Evolutionary conservation across 2,329 filamentous ascomycete genomes (phyloP).

Genomic region (Trichophyton schoenleinii): DNA sequence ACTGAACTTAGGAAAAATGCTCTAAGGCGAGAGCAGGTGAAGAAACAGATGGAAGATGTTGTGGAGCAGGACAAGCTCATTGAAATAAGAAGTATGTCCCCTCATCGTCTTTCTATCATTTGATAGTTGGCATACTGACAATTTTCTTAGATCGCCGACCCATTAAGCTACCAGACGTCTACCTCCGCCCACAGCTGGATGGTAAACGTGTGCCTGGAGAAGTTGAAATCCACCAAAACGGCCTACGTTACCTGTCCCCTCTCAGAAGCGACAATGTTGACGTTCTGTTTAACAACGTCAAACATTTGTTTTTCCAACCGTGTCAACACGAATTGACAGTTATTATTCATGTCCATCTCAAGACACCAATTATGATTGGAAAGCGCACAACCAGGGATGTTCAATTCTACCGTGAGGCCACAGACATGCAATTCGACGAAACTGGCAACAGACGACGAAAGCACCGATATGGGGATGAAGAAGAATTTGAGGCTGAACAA

Average conservation of each 20-base stretch:
- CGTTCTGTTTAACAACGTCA: conserved; percentile 94
- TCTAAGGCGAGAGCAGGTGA: conserved; percentile 87
- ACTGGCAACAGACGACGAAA: conserved; percentile 96
- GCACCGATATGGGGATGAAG: conserved; percentile 93
- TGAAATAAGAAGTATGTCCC: conserved; percentile 71
- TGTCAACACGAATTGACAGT: conserved; percentile 94
- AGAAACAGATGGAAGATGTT: conserved; percentile 99
- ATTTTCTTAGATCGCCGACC: conserved; percentile 63
- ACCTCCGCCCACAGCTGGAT: conserved; percentile 87
- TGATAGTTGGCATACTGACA: conserved; percentile 28
- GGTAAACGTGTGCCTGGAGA: conserved; percentile 93
- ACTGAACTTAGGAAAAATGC: conserved; percentile 91
- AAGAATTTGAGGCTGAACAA: conserved; percentile 97
- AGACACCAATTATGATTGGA: conserved; percentile 94
- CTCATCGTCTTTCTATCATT: not conserved
- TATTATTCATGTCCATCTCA: conserved; percentile 93
- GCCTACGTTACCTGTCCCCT: conserved; percentile 84
- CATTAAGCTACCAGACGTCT: conserved; percentile 82
- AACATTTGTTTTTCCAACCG: conserved; percentile 97
- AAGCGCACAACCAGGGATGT: conserved; percentile 99
- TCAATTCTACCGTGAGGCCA: conserved; percentile 95
- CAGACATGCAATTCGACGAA: conserved; percentile 97
- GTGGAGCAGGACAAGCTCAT: conserved; percentile 96
- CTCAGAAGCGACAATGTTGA: conserved; percentile 77
- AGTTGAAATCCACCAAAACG: conserved; percentile 96